A percentile compares a stretch with the other conserved stretches of the same genome.
Conservation (phyloP, 1,284 basidiomycete species). For the Athelia psychrophila region DNA sequence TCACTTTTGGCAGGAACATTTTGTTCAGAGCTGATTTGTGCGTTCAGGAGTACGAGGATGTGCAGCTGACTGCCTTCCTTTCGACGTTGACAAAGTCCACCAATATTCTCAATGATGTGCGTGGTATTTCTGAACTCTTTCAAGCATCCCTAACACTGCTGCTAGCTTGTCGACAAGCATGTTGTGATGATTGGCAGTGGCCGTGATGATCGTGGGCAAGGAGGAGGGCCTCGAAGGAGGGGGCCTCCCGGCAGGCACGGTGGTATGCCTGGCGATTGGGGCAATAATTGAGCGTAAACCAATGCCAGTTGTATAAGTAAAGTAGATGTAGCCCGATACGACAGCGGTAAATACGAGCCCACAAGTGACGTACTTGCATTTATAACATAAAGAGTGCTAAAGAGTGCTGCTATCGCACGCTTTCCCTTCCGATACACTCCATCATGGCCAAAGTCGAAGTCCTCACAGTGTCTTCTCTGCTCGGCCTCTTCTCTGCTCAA, state of each 20-base stretch:
- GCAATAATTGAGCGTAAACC: slow-evolving; percentile 42
- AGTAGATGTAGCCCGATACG: no score
- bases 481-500: slow-evolving; percentile 38
- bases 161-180: slow-evolving; percentile 69
- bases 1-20: not conserved
- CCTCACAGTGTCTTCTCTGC: slow-evolving; percentile 39
- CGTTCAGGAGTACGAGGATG: slow-evolving; percentile 90
- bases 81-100: slow-evolving; percentile 87
- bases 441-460: slow-evolving; percentile 32
- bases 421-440: not conserved
- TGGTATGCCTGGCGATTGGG: slow-evolving; percentile 44
- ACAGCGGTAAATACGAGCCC: no score
- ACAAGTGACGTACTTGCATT: not conserved
- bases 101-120: slow-evolving; percentile 84
- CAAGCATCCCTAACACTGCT: slow-evolving; percentile 5
- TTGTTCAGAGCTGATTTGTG: slow-evolving; percentile 2
- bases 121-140: slow-evolving; percentile 23
- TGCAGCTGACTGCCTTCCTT: slow-evolving; percentile 88
- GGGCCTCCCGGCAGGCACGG: slow-evolving; percentile 38
- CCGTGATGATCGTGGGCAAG: slow-evolving; percentile 47
- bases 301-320: no score
- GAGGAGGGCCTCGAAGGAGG: slow-evolving; percentile 36
- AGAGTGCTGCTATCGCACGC: not conserved
- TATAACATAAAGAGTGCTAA: not conserved
- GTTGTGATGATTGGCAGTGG: slow-evolving; percentile 42